Conservation (phyloP, 163 green algal species). For the Prototheca wickerhamii region DNA sequence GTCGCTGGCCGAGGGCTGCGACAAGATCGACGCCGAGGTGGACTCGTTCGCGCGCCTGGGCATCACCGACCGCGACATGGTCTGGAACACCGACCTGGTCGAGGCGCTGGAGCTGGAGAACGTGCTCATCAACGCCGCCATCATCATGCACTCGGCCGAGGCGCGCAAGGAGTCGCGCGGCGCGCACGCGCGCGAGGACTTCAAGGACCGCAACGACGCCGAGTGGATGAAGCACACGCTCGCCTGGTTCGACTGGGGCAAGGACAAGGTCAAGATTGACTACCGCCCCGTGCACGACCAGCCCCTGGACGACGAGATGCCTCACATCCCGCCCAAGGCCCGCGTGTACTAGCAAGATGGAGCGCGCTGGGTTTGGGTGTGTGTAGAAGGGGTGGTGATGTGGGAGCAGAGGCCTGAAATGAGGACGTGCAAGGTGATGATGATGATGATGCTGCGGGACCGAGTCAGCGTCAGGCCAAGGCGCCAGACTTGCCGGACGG, state of each 20-base stretch:
- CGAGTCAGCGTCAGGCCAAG: too few species aligned
- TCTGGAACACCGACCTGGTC: slow-evolving; percentile 97
- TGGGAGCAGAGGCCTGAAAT: neutral
- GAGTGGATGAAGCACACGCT: slow-evolving; percentile 99
- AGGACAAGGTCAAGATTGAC: slow-evolving; percentile 66
- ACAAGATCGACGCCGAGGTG: slow-evolving; percentile 78
- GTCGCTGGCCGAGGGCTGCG: slow-evolving; percentile 74
- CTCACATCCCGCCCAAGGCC: slow-evolving; percentile 79
- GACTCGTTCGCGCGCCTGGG: slow-evolving; percentile 44
- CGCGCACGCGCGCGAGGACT: slow-evolving; percentile 96
- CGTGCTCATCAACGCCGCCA: slow-evolving; percentile 84
- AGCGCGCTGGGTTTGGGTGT: neutral
- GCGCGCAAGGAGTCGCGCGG: slow-evolving; percentile 90
- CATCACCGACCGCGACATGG: slow-evolving; percentile 64
- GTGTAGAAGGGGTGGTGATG: neutral
- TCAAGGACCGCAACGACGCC: slow-evolving; percentile 73
- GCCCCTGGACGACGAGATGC: slow-evolving; percentile 92
- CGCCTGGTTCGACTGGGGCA: slow-evolving; percentile 60
- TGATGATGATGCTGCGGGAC: slow-evolving; percentile 18
- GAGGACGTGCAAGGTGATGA: slow-evolving; percentile 18
- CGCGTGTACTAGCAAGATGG: slow-evolving; percentile 67
- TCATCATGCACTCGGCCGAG: slow-evolving; percentile 91
- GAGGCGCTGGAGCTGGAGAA: slow-evolving; percentile 99
- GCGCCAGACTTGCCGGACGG: too few species aligned
- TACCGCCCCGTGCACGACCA: slow-evolving; percentile 96